Evolutionary conservation across 176 grass and related monocot species (phyloP).

Genomic region (Avena eriantha): DNA sequence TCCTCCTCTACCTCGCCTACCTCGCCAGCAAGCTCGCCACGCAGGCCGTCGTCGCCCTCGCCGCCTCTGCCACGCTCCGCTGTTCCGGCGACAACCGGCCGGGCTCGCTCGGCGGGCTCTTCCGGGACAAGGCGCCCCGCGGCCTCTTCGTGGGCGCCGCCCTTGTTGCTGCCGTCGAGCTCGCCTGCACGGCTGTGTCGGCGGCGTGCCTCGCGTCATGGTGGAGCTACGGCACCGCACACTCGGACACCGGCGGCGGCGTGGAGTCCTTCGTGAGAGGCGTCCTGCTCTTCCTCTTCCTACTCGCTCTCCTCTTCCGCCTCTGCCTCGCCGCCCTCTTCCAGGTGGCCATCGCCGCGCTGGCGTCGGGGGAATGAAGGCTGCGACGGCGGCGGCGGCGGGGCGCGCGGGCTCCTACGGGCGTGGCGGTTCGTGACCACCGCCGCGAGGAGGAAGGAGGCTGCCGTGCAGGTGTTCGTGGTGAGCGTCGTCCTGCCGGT

Average conservation of each 20-base stretch:
- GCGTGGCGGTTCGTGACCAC: constrained; percentile 34
- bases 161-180: background rate
- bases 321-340: background rate
- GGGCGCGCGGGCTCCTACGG: background rate
- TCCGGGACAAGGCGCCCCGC: background rate
- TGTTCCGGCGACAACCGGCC: background rate
- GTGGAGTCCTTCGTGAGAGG: background rate
- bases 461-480: background rate
- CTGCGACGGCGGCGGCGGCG: background rate
- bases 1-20: constrained; percentile 33
- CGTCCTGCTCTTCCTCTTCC: background rate
- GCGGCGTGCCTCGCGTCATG: background rate
- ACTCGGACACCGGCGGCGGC: background rate
- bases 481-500: constrained; percentile 8
- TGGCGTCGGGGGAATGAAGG: background rate
- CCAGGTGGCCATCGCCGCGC: background rate
- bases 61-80: background rate
- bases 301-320: background rate
- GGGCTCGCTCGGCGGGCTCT: background rate
- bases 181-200: background rate
- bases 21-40: constrained; percentile 19
- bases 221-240: background rate
- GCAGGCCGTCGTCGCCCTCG: background rate
- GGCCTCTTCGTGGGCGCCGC: background rate
- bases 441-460: constrained; percentile 29